Evolutionary conservation across 2,329 filamentous ascomycete genomes (phyloP), one percentile per base, ranked within the genome.

Genomic region (Metarhizium album): DNA sequence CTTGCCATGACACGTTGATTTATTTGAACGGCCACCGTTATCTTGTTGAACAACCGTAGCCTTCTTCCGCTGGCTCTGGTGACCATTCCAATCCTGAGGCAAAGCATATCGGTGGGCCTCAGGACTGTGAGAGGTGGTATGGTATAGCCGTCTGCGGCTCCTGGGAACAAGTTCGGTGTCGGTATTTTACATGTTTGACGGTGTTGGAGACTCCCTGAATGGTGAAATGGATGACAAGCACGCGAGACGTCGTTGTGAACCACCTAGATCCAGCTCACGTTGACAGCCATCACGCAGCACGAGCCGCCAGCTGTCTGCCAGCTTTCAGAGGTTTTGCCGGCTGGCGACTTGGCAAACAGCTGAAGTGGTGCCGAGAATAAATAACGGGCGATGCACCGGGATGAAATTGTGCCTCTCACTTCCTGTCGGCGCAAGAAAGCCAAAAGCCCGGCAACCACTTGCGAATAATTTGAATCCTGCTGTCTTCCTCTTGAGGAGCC

Each of bases 1-100:
- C 86, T 90, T 61, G 86, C 89, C 16, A 72, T 83, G 3, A 86
- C 83, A 0, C 75, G 86, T 27, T 91, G 87, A 0, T 88, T 90
- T 58, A 76, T 76, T 0, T 65, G 79, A 8, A 78, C 78, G 1
- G 75, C 75, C 3, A 78, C 74, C 59, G 78, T 79, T 35, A 80
- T 82, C 51, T 63, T 82, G 8, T 66, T 82, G 42, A 82, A 82
- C 57, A 82, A 83, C 59, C 77, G 76, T 57, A 77, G 75, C 38
- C 79, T 79, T 1, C 75, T 80, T 57, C 77, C 76, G 0, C 75
- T 72, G 45, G 77, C 80, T 2, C 64, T 82, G 16, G 79, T 78
- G 1, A 78, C 78, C 0, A 73, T 83, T 9, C 78, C 79, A 52
- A 75, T 76, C 5, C 61, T 78, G 1, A 76, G 74, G 0, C 72